Evolutionary conservation across 2,329 filamentous ascomycete species (phyloP).

Genomic region (Aureobasidium musti): DNA sequence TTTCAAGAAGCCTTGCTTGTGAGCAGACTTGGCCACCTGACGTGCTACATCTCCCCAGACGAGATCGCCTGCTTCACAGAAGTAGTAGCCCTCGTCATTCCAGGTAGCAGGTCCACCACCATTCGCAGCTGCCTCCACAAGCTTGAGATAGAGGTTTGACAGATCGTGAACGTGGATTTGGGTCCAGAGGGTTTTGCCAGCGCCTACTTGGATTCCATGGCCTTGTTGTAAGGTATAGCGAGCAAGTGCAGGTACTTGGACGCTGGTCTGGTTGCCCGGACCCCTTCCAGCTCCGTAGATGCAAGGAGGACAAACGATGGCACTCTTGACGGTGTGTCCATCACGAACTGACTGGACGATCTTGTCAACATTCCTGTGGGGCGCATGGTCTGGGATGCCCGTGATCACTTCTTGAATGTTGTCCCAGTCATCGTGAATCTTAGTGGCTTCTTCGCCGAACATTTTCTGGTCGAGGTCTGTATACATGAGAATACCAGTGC

Average conservation of each 20-base stretch:
- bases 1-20: conserved; percentile 56
- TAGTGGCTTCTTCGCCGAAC: conserved; percentile 53
- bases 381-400: conserved; percentile 57
- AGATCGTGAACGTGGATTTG: conserved; percentile 65
- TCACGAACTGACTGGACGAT: conserved; percentile 59
- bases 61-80: conserved; percentile 64
- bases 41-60: conserved; percentile 53
- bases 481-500: conserved; percentile 59
- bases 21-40: conserved; percentile 49
- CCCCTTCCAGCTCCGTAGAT: conserved; percentile 62
- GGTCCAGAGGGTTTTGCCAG: conserved; percentile 57
- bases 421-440: conserved; percentile 61
- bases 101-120: conserved; percentile 52
- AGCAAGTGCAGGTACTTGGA: conserved; percentile 61
- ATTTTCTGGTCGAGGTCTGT: conserved; percentile 51
- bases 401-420: conserved; percentile 57
- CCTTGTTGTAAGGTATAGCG: conserved; percentile 55
- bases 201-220: conserved; percentile 59
- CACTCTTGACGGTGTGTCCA: conserved; percentile 57
- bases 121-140: conserved; percentile 55
- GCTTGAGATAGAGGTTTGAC: conserved; percentile 54
- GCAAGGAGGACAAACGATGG: conserved; percentile 66
- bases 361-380: conserved; percentile 70
- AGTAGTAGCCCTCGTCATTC: conserved; percentile 66
- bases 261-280: conserved; percentile 55